Percentiles rank a stretch among this genome's conserved stretches.
phyloP scores from a whole-genome alignment of 164 flowering plant genomes.

The Umbellularia californica region DNA sequence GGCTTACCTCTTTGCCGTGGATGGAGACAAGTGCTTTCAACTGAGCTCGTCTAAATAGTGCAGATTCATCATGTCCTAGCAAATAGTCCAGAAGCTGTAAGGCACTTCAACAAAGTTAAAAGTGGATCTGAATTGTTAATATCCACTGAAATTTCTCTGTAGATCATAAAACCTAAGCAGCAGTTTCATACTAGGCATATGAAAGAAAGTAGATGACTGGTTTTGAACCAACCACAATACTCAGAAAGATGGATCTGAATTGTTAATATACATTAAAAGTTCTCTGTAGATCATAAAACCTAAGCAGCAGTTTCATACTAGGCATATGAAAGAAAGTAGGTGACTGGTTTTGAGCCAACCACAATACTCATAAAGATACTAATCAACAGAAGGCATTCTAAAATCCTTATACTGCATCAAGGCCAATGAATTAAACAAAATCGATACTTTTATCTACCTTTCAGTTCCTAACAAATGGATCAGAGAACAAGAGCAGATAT shows the following conservation, averaged over 20 bases:
- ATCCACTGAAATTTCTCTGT: background rate
- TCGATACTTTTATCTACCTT: background rate
- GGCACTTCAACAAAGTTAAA: slow-evolving; percentile 8
- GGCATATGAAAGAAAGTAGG: background rate
- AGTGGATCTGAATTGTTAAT: background rate
- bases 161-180: background rate
- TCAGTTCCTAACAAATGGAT: background rate
- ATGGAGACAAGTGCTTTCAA: slow-evolving; percentile 92
- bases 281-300: background rate
- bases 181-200: background rate
- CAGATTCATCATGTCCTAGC: slow-evolving; percentile 78
- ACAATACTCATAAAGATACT: background rate
- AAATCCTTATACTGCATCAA: background rate
- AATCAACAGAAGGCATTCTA: background rate
- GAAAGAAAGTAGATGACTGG: background rate
- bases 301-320: background rate
- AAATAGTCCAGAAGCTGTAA: slow-evolving; percentile 80
- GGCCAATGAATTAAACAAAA: background rate
- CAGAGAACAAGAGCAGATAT: background rate
- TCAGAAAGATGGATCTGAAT: slow-evolving; percentile 2
- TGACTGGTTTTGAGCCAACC: background rate
- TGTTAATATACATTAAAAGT: background rate
- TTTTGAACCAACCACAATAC: background rate
- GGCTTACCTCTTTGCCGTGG: slow-evolving; percentile 79
- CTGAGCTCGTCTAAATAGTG: slow-evolving; percentile 91